Conservation (phyloP, 306 rosid genomes). For the Amphicarpaea edgeworthii region DNA sequence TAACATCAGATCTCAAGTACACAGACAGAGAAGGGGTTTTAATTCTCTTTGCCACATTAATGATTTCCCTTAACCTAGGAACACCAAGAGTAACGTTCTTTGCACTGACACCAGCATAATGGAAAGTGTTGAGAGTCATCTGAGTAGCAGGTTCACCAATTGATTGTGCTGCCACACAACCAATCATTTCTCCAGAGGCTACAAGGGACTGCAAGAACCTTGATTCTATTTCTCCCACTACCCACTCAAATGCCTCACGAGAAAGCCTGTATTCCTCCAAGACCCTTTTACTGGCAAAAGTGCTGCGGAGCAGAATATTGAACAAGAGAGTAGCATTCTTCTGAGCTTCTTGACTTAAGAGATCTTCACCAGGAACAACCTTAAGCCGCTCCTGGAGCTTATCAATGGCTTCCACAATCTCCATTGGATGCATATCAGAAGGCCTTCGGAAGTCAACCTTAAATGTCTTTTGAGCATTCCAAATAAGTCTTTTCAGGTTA, state of each 20-base stretch:
- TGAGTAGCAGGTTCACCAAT: slow-evolving; percentile 99
- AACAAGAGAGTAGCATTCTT: slow-evolving; percentile 96
- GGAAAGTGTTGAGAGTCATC: slow-evolving; percentile 99
- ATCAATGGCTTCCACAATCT: slow-evolving; percentile 98
- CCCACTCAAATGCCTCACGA: slow-evolving; percentile 99
- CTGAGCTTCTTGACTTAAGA: slow-evolving; percentile 93
- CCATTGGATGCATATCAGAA: slow-evolving; percentile 99
- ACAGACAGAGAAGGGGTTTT: slow-evolving; percentile 97
- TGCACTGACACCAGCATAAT: slow-evolving; percentile 99
- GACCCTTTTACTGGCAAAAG: slow-evolving; percentile 96
- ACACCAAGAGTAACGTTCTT: slow-evolving; percentile 99
- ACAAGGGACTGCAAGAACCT: slow-evolving; percentile 96
- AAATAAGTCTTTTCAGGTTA: slow-evolving; percentile 94
- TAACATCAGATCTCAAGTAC: slow-evolving; percentile 81
- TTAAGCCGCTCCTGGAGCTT: slow-evolving; percentile 96
- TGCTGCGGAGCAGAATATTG: slow-evolving; percentile 91
- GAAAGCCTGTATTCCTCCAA: slow-evolving; percentile 96
- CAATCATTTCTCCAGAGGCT: slow-evolving; percentile 99
- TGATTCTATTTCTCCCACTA: slow-evolving; percentile 96
- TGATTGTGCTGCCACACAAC: slow-evolving; percentile 97
- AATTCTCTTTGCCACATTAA: slow-evolving; percentile 95
- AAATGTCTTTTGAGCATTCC: slow-evolving; percentile 97
- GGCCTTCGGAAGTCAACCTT: slow-evolving; percentile 95
- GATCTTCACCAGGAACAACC: slow-evolving; percentile 98
- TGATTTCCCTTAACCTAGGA: slow-evolving; percentile 97